Evolutionary conservation across 2,329 filamentous ascomycete species (phyloP).

Genomic region (Claviceps paspali): DNA sequence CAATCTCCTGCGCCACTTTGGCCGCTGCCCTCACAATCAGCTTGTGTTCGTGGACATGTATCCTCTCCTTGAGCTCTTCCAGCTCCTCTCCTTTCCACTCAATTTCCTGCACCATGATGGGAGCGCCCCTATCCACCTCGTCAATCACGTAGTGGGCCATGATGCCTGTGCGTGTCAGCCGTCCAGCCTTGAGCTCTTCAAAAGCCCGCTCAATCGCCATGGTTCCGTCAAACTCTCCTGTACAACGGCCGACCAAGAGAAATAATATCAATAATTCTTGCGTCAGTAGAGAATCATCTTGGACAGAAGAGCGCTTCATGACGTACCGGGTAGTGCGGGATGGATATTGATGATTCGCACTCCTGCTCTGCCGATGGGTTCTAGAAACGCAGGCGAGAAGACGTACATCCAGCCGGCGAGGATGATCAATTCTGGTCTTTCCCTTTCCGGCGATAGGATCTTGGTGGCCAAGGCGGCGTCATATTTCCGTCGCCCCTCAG

Average conservation of each 20-base stretch:
- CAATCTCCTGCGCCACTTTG: constrained; percentile 27
- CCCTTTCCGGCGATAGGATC: constrained; percentile 34
- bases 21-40: constrained; percentile 63
- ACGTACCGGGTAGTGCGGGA: constrained; percentile 36
- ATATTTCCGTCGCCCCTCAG: constrained; percentile 49
- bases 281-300: no score
- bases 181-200: constrained; percentile 49
- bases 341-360: constrained; percentile 72
- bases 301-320: no score
- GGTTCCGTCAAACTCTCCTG: constrained; percentile 60
- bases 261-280: no score
- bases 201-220: constrained; percentile 66
- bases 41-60: constrained; percentile 63
- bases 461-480: constrained; percentile 59
- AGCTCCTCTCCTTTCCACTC: constrained; percentile 49
- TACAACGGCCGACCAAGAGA: no score
- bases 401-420: constrained; percentile 85
- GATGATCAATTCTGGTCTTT: constrained; percentile 58
- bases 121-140: constrained; percentile 66
- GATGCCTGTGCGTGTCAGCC: constrained; percentile 59
- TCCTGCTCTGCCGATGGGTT: constrained; percentile 44
- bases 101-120: constrained; percentile 37
- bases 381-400: constrained; percentile 53
- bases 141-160: constrained; percentile 79
- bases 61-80: constrained; percentile 51